Conservation (phyloP, 1,284 basidiomycete genomes). For the Trametes polyzona region DNA sequence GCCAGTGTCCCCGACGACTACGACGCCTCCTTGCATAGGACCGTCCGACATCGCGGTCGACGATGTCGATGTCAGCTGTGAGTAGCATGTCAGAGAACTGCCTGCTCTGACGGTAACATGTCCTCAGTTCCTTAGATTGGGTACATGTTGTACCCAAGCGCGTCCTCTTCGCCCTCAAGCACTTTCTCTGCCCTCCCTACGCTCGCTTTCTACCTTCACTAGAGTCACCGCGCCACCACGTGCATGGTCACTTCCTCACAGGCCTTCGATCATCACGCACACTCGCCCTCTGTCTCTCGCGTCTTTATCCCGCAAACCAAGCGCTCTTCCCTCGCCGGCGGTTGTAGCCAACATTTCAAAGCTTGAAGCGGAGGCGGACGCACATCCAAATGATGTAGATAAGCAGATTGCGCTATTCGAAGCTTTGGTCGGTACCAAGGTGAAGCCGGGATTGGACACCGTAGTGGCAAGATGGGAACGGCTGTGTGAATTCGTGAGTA, state of each 20-base stretch:
- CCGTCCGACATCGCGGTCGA: constrained; percentile 15
- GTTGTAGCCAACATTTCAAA: constrained; percentile 69
- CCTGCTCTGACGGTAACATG: neutral
- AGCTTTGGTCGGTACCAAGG: constrained; percentile 63
- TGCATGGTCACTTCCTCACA: constrained; percentile 5
- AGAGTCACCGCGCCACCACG: constrained; percentile 4
- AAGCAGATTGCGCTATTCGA: constrained; percentile 75
- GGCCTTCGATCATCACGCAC: constrained; percentile 11
- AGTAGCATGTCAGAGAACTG: neutral
- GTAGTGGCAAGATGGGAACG: constrained; percentile 80
- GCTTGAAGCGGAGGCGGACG: constrained; percentile 76
- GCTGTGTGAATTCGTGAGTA: constrained; percentile 77
- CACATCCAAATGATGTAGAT: constrained; percentile 63
- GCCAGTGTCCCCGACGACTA: neutral
- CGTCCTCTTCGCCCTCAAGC: constrained; percentile 26
- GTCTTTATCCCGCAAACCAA: constrained; percentile 55
- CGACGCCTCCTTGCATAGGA: neutral
- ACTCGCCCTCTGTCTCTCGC: constrained; percentile 47
- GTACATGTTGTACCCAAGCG: constrained; percentile 37
- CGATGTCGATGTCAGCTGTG: constrained; percentile 24
- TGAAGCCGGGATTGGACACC: constrained; percentile 69
- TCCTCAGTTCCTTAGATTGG: constrained; percentile 32
- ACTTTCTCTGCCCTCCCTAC: constrained; percentile 31
- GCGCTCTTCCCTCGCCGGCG: constrained; percentile 59
- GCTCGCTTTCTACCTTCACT: constrained; percentile 33